A percentile compares a stretch with the other conserved stretches of the same genome.
phyloP scores from a whole-genome alignment of 2,329 filamentous ascomycete species.

The Penicillium griseofulvum region DNA sequence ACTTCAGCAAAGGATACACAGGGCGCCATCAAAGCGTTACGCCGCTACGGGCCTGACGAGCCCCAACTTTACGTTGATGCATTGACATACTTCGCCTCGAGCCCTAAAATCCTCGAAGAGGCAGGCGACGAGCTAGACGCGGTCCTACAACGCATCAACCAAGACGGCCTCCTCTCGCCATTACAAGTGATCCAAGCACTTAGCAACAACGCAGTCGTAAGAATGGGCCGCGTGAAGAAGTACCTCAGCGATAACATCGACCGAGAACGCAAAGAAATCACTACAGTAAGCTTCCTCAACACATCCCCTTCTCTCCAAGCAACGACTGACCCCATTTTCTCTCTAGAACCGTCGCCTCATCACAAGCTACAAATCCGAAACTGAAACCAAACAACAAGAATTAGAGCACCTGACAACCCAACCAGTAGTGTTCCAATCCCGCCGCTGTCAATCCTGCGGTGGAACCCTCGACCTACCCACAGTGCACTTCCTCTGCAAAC shows the following conservation, averaged over 20 bases:
- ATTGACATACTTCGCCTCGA: constrained; percentile 88
- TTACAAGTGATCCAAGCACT: constrained; percentile 95
- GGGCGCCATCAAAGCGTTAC: constrained; percentile 83
- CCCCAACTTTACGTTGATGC: constrained; percentile 90
- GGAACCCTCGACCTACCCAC: constrained; percentile 78
- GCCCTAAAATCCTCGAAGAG: constrained; percentile 75
- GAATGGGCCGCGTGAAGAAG: constrained; percentile 94
- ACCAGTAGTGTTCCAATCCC: constrained; percentile 85
- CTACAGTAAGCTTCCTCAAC: constrained; percentile 41
- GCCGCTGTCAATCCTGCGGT: constrained; percentile 80
- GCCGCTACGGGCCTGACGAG: constrained; percentile 88
- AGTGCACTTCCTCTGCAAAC: constrained; percentile 95
- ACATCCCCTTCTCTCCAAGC: neutral
- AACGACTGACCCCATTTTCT: constrained; percentile 31
- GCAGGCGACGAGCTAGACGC: constrained; percentile 79
- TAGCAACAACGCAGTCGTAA: constrained; percentile 75
- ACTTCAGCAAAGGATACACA: constrained; percentile 87
- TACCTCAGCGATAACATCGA: constrained; percentile 89
- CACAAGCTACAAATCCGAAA: constrained; percentile 78
- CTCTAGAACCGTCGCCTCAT: constrained; percentile 74
- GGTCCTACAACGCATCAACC: constrained; percentile 81
- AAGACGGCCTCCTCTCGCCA: constrained; percentile 89
- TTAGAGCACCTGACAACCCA: constrained; percentile 73
- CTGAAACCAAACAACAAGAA: constrained; percentile 73
- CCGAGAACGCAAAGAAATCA: constrained; percentile 82